These are phyloP conservation scores for Colletotrichum agaves DNA, from an alignment of 2,329 filamentous ascomycete genomes.

Conservation along the genomic window DNA sequence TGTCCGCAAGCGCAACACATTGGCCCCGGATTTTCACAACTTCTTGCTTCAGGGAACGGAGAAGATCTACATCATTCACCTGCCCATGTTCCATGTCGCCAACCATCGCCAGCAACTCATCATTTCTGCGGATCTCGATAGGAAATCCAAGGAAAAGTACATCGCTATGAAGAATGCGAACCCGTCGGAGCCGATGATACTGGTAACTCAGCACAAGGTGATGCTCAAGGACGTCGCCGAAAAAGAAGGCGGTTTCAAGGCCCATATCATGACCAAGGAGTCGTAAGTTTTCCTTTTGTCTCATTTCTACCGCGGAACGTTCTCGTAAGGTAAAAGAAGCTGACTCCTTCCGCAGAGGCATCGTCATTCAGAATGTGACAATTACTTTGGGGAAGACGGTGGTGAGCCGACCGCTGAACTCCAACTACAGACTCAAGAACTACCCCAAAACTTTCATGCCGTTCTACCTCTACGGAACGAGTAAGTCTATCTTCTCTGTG, in stretches of 20 bases:
- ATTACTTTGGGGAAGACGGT: slow-evolving; percentile 41
- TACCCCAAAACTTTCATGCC: slow-evolving; percentile 53
- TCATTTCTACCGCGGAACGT: neutral
- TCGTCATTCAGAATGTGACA: slow-evolving; percentile 41
- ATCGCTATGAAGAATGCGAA: slow-evolving; percentile 41
- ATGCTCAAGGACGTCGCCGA: slow-evolving; percentile 41
- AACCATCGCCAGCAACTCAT: slow-evolving; percentile 54
- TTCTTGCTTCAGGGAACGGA: slow-evolving; percentile 52
- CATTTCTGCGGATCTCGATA: slow-evolving; percentile 44
- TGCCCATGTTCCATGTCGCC: slow-evolving; percentile 52
- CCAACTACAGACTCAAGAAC: slow-evolving; percentile 44
- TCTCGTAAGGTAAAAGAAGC: neutral
- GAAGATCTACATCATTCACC: slow-evolving; percentile 47
- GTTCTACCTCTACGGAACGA: slow-evolving; percentile 56
- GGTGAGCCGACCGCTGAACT: slow-evolving; percentile 50
- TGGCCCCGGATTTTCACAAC: slow-evolving; percentile 47
- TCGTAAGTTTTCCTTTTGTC: slow-evolving; percentile 39
- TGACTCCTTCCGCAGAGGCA: neutral
- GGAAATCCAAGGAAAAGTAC: slow-evolving; percentile 40
- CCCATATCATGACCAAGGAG: slow-evolving; percentile 44
- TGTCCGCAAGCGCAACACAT: slow-evolving; percentile 49
- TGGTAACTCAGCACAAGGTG: slow-evolving; percentile 42
- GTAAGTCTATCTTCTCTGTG: slow-evolving; percentile 17
- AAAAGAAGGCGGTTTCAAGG: slow-evolving; percentile 41
- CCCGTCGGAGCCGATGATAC: slow-evolving; percentile 43